phyloP scores from a whole-genome alignment of 2,329 filamentous ascomycete species.

The Calonectria crousiana region DNA sequence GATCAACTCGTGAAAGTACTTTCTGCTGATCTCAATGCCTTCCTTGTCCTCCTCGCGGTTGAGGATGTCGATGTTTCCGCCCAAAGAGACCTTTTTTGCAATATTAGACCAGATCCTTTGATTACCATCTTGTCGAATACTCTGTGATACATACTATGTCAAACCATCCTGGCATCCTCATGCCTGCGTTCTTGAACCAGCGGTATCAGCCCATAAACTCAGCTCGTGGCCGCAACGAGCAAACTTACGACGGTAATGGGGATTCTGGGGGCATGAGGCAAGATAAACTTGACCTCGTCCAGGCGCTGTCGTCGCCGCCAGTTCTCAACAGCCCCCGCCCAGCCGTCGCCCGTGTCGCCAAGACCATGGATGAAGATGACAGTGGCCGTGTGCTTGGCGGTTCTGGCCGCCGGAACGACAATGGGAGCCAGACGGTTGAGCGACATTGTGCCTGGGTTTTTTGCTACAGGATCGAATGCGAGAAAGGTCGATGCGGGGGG shows the following conservation, averaged over 20 bases:
- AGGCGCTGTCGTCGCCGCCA: slow-evolving; percentile 85
- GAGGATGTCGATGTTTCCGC: slow-evolving; percentile 47
- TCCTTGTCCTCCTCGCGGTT: slow-evolving; percentile 70
- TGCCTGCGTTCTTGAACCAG: slow-evolving; percentile 41
- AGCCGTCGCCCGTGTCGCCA: slow-evolving; percentile 84
- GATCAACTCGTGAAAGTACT: slow-evolving; percentile 84
- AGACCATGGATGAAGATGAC: slow-evolving; percentile 95
- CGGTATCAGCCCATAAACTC: slow-evolving; percentile 26
- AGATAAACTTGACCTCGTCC: slow-evolving; percentile 91
- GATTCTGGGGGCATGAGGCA: slow-evolving; percentile 89
- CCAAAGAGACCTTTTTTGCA: slow-evolving; percentile 48
- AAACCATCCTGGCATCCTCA: slow-evolving; percentile 86
- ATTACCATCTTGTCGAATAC: neutral
- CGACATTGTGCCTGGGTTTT: slow-evolving; percentile 30
- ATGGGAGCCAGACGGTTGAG: slow-evolving; percentile 60
- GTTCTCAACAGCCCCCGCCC: slow-evolving; percentile 87
- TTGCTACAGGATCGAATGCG: neutral
- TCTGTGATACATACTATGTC: slow-evolving; percentile 70
- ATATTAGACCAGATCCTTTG: neutral
- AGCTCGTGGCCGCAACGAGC: neutral
- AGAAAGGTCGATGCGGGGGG: neutral
- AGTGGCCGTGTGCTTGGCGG: slow-evolving; percentile 87
- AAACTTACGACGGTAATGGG: slow-evolving; percentile 76
- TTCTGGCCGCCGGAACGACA: slow-evolving; percentile 77
- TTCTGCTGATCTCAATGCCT: slow-evolving; percentile 79